Conservation (phyloP, 352 stramenopile species). For the Phytophthora chlamydospora region DNA sequence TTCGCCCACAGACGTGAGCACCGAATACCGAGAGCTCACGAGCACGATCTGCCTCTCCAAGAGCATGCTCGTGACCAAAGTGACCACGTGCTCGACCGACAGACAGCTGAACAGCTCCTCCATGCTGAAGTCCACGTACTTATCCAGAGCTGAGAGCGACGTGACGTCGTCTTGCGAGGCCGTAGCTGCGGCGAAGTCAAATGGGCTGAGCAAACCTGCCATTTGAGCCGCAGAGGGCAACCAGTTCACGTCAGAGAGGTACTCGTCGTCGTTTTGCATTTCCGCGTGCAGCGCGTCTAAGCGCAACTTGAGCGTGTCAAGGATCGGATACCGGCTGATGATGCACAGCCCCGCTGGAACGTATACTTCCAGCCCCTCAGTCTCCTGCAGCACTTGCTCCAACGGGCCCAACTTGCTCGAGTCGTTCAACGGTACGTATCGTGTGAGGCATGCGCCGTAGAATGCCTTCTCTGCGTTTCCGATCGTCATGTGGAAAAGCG, state of each 20-base stretch:
- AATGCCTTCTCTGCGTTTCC: constrained; percentile 84
- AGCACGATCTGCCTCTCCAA: constrained; percentile 82
- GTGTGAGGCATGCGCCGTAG: constrained; percentile 80
- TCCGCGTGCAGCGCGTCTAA: constrained; percentile 66
- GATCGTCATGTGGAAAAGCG: constrained; percentile 86
- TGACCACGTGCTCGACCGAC: constrained; percentile 71
- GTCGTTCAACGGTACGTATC: constrained; percentile 76
- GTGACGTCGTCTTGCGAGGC: constrained; percentile 33
- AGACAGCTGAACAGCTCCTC: constrained; percentile 84
- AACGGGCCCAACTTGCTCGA: constrained; percentile 71
- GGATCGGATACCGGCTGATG: constrained; percentile 81
- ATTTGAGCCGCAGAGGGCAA: constrained; percentile 62
- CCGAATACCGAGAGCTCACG: constrained; percentile 79
- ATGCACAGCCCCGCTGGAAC: constrained; percentile 80
- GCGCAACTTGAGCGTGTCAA: constrained; percentile 79
- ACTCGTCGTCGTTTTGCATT: constrained; percentile 61
- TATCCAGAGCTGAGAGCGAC: constrained; percentile 56
- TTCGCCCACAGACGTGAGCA: constrained; percentile 80
- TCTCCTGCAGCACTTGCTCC: constrained; percentile 80
- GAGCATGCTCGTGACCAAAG: constrained; percentile 74
- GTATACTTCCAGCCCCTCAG: constrained; percentile 83
- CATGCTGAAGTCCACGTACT: constrained; percentile 82
- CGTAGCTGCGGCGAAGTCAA: constrained; percentile 55
- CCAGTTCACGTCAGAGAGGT: constrained; percentile 64
- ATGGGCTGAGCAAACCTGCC: constrained; percentile 64